phyloP scores from a whole-genome alignment of 2,329 filamentous ascomycete genomes.

The Diaporthe sp. region DNA sequence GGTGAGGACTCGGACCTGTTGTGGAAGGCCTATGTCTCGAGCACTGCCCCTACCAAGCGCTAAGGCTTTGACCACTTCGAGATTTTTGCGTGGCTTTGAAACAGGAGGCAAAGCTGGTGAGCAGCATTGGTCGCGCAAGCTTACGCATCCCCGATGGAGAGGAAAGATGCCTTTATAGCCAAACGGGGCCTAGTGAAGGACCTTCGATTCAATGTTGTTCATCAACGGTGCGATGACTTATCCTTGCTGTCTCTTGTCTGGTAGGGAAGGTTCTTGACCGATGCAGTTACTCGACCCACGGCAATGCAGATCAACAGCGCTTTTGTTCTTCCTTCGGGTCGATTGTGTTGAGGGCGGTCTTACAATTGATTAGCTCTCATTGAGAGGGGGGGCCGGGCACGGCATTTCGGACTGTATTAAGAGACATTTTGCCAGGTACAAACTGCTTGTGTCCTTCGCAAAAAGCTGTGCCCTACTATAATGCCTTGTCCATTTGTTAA shows the following conservation, averaged over 20 bases:
- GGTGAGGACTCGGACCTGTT: background rate
- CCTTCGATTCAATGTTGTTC: background rate
- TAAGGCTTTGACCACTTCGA: background rate
- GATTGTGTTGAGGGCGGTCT: background rate
- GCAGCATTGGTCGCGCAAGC: background rate
- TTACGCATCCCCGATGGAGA: background rate
- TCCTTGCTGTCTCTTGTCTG: background rate
- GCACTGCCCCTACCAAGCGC: background rate
- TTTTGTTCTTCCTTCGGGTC: background rate
- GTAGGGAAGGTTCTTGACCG: background rate
- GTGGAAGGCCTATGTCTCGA: constrained; percentile 1
- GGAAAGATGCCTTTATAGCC: background rate
- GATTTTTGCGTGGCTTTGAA: background rate
- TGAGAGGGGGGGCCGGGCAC: no score
- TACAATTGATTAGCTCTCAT: no score
- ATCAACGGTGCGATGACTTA: background rate
- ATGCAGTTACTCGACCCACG: background rate
- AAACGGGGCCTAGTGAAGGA: background rate
- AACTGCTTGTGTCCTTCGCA: no score
- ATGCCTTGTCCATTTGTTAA: no score
- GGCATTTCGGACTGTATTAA: no score
- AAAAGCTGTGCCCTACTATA: no score
- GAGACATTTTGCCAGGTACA: no score
- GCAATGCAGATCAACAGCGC: background rate
- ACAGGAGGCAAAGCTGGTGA: background rate